phyloP scores from a whole-genome alignment of 164 flowering plant species.

The Vitis riparia region DNA sequence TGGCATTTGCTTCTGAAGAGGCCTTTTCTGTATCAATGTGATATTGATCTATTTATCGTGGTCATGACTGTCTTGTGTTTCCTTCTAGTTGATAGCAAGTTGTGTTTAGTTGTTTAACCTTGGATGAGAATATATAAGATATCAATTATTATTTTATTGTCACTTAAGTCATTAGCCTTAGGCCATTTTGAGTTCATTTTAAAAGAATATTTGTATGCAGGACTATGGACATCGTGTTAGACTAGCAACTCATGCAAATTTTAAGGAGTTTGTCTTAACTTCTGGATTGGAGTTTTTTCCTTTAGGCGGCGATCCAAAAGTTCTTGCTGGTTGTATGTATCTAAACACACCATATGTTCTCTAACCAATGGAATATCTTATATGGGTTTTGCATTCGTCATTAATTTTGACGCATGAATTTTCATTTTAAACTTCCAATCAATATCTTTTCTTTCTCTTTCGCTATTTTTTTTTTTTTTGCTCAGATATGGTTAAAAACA shows the following conservation, averaged over 20 bases:
- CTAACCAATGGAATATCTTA: neutral
- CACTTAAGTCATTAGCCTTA: neutral
- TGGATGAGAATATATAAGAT: no score
- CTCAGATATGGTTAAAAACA: constrained; percentile 98
- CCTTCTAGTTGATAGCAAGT: no score
- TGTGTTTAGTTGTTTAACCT: no score
- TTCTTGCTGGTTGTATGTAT: constrained; percentile 56
- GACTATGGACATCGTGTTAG: constrained; percentile 71
- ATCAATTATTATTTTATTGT: neutral
- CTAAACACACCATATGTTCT: neutral
- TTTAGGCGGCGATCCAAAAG: constrained; percentile 59
- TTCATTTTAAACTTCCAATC: neutral
- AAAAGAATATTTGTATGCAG: constrained; percentile 42
- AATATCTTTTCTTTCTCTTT: neutral
- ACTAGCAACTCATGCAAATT: constrained; percentile 55
- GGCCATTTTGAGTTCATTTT: constrained; percentile 4
- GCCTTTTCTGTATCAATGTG: no score
- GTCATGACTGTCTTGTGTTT: no score
- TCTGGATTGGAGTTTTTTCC: constrained; percentile 59
- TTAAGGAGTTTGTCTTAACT: constrained; percentile 47
- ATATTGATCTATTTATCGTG: no score
- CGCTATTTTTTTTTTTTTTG: constrained; percentile 5
- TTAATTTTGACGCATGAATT: neutral
- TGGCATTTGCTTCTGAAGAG: no score
- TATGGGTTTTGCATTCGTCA: neutral